Conservation (phyloP, 2,329 filamentous ascomycete genomes). For the Pseudogymnoascus sp. region DNA sequence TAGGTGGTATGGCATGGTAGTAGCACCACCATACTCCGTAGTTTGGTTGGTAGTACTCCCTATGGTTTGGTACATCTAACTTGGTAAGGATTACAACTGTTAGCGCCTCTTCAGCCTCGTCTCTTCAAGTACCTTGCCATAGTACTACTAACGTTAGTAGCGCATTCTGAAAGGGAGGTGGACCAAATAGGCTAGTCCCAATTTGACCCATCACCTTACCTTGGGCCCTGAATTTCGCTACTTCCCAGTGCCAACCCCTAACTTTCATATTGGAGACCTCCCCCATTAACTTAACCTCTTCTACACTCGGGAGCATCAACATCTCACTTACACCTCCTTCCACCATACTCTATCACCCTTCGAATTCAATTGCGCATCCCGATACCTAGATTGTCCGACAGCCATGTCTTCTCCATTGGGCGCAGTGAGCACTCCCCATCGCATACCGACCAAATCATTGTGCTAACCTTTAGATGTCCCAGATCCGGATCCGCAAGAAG, state of each 20-base stretch:
- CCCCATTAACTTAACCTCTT: constrained; percentile 12
- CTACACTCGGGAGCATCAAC: constrained; percentile 19
- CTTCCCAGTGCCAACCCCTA: constrained; percentile 8
- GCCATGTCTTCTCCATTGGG: constrained; percentile 46
- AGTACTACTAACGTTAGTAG: constrained; percentile 1
- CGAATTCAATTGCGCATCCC: constrained; percentile 6
- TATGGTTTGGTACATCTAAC: neutral
- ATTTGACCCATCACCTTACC: constrained; percentile 5
- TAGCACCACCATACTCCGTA: neutral
- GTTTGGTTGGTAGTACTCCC: neutral
- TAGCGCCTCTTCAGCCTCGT: constrained; percentile 6
- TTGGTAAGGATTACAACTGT: neutral
- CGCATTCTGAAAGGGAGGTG: constrained; percentile 6
- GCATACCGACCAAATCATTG: constrained; percentile 19
- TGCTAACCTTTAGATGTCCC: constrained; percentile 24
- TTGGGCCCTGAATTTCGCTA: constrained; percentile 10
- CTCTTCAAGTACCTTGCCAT: constrained; percentile 1
- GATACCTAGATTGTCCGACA: constrained; percentile 10
- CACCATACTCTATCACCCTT: neutral
- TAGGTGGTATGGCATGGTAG: neutral
- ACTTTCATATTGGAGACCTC: constrained; percentile 9
- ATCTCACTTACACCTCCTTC: constrained; percentile 14
- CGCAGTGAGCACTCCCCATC: constrained; percentile 38
- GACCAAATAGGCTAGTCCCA: constrained; percentile 5
- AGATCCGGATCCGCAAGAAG: constrained; percentile 98